Evolutionary conservation across 371 early-diverging fungal genomes (phyloP).

Genomic region (Mucor velutinosus): DNA sequence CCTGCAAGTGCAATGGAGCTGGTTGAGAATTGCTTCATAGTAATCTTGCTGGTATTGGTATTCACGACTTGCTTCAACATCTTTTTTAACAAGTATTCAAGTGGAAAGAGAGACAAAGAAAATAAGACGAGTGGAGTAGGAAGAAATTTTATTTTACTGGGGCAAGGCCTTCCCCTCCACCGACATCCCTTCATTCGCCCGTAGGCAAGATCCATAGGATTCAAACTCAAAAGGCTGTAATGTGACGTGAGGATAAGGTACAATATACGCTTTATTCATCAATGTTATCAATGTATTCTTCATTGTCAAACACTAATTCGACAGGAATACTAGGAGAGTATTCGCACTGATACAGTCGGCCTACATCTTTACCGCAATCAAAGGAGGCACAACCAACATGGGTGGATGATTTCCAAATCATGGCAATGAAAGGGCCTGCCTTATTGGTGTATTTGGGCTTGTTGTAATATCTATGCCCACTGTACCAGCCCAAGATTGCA

Average conservation of each 20-base stretch:
- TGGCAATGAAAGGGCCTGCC: slow-evolving; percentile 5
- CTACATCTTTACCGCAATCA: not conserved
- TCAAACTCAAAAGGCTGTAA: not conserved
- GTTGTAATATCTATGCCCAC: not conserved
- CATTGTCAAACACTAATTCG: not conserved
- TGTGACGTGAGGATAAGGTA: not conserved
- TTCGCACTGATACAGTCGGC: not conserved
- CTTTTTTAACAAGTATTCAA: not conserved
- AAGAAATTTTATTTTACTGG: slow-evolving; percentile 19
- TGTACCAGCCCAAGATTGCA: not conserved
- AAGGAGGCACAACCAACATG: slow-evolving; percentile 2
- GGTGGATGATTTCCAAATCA: slow-evolving; percentile 4
- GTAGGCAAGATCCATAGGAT: not conserved
- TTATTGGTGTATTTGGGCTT: not conserved
- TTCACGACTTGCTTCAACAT: slow-evolving; percentile 14
- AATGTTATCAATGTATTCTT: slow-evolving; percentile 1
- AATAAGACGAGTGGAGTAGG: not conserved
- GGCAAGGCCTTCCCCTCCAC: slow-evolving; percentile 1
- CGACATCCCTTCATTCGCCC: not conserved
- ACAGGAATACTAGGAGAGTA: slow-evolving; percentile 9
- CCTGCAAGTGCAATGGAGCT: slow-evolving; percentile 34
- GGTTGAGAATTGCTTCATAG: slow-evolving; percentile 30
- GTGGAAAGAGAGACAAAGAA: slow-evolving; percentile 8
- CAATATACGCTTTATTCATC: not conserved
- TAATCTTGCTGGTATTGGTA: not conserved